Evolutionary conservation across 176 grass and related monocot species (phyloP).

Genomic region (Paspalum vaginatum): DNA sequence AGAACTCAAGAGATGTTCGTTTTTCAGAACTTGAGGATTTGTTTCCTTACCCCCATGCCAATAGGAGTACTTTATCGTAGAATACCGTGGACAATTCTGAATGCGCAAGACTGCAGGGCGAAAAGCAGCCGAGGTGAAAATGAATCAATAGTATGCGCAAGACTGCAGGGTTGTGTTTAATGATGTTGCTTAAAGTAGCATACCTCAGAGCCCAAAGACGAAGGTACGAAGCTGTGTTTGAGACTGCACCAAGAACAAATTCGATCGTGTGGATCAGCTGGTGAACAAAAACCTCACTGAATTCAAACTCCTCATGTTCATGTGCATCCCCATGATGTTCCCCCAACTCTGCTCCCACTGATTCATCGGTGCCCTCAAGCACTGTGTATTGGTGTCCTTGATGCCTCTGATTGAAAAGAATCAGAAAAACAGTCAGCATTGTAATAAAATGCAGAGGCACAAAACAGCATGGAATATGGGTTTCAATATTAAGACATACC

Average conservation of each 20-base stretch:
- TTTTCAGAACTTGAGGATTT: neutral
- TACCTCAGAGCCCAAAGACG: constrained; percentile 97
- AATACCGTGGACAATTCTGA: constrained; percentile 90
- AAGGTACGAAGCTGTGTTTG: constrained; percentile 97
- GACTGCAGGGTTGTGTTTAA: neutral
- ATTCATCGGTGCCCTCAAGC: constrained; percentile 68
- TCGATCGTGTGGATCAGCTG: constrained; percentile 97
- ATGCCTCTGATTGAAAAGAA: constrained; percentile 64
- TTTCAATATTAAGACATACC: constrained; percentile 46
- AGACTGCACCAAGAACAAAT: constrained; percentile 96
- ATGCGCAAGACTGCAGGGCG: constrained; percentile 79
- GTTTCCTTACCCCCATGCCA: constrained; percentile 70
- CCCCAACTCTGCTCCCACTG: constrained; percentile 59
- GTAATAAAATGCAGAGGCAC: constrained; percentile 29
- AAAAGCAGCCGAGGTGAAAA: constrained; percentile 13
- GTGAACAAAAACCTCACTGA: constrained; percentile 92
- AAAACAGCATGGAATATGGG: constrained; percentile 18
- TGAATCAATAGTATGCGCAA: neutral
- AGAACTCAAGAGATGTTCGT: neutral
- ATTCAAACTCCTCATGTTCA: constrained; percentile 84
- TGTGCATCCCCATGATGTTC: constrained; percentile 60
- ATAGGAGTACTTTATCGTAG: constrained; percentile 88
- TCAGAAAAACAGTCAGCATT: constrained; percentile 44
- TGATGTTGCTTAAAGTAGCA: neutral
- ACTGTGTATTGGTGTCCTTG: constrained; percentile 68